Conservation (phyloP, 2,329 filamentous ascomycete genomes). For the Alternaria metachromatica region DNA sequence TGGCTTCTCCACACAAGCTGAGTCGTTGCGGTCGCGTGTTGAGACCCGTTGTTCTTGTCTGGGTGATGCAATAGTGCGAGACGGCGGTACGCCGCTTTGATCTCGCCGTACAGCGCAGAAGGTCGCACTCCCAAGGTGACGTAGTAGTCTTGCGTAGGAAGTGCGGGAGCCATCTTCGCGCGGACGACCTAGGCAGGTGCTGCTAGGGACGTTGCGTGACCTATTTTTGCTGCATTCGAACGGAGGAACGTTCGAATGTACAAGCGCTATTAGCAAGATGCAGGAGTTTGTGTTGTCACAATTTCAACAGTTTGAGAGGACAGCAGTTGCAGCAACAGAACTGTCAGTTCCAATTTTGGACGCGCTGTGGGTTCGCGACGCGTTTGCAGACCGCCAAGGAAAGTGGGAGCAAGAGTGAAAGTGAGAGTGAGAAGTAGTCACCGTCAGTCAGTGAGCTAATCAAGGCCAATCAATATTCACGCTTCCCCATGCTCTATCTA, state of each 20-base stretch:
- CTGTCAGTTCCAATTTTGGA: neutral
- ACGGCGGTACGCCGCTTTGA: conserved; percentile 2
- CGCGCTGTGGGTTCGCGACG: neutral
- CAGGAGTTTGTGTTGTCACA: neutral
- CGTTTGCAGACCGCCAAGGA: neutral
- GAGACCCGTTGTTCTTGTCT: conserved; percentile 2
- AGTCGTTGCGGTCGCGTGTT: neutral
- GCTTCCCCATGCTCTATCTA: neutral
- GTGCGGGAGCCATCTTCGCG: neutral
- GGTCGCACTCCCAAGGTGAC: neutral
- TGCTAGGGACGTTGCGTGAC: neutral
- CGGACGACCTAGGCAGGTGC: neutral
- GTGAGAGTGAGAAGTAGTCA: neutral
- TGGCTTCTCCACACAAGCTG: neutral
- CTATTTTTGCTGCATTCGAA: neutral
- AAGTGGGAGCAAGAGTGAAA: neutral
- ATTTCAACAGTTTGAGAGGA: neutral
- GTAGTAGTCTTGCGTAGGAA: conserved; percentile 1
- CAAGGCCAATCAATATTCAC: neutral
- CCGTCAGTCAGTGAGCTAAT: neutral
- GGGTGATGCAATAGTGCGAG: conserved; percentile 7
- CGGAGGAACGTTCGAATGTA: neutral
- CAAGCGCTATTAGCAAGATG: neutral
- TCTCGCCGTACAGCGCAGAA: neutral
- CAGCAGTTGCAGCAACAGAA: neutral